These are phyloP conservation scores for Angomonas ambiguus DNA, from an alignment of 208 protist species.

Conservation along the genomic window DNA sequence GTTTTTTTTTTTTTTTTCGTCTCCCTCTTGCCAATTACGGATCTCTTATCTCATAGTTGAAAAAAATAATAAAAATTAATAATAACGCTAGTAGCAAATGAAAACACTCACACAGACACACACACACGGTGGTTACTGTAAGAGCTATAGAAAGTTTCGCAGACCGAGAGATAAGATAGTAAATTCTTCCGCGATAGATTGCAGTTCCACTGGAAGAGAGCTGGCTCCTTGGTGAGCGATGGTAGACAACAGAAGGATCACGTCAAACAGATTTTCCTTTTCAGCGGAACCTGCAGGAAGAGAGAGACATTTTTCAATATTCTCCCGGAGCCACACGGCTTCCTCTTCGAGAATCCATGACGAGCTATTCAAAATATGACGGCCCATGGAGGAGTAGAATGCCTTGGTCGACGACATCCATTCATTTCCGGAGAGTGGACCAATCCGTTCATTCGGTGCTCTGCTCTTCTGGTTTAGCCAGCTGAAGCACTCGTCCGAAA, in stretches of 20 bases:
- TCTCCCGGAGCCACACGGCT: background rate
- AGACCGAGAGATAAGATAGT: background rate
- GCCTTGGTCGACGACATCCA: background rate
- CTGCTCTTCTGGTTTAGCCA: background rate
- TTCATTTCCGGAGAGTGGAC: background rate
- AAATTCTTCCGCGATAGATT: background rate
- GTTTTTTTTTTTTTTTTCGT: too few relatives aligned
- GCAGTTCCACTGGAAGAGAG: background rate
- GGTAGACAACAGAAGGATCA: background rate
- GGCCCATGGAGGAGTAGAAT: background rate
- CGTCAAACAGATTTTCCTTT: background rate
- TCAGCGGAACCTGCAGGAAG: background rate
- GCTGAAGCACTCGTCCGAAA: background rate
- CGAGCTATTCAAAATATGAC: background rate
- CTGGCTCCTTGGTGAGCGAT: background rate
- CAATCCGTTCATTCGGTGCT: background rate
- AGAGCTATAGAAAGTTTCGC: background rate
- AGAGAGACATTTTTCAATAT: background rate
- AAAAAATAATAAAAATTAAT: slow-evolving; percentile 6
- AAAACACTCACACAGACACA: too few relatives aligned
- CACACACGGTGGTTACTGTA: too few relatives aligned
- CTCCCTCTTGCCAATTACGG: too few relatives aligned
- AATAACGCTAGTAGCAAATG: background rate
- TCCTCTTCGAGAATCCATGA: background rate
- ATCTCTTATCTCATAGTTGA: background rate